These are phyloP conservation scores for Mycena kentingensis DNA, from an alignment of 768 basidiomycete species.

Conservation along the genomic window DNA sequence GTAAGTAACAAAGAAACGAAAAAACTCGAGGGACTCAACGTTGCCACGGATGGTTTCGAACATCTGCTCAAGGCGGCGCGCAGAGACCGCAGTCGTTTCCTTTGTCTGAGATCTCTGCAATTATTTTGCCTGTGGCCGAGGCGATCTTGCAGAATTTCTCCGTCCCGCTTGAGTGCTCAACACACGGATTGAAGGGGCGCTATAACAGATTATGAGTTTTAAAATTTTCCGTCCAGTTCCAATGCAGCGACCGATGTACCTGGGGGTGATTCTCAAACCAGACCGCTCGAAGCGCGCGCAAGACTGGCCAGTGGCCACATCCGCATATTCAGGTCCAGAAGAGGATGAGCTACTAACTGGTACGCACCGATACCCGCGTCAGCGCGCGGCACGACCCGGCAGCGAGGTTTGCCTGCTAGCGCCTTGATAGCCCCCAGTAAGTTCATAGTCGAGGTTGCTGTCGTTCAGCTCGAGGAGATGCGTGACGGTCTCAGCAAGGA, in stretches of 20 bases:
- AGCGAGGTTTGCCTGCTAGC: too few relatives aligned
- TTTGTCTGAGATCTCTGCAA: slow-evolving; percentile 31
- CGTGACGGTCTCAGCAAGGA: slow-evolving; percentile 49
- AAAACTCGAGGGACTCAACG: slow-evolving; percentile 48
- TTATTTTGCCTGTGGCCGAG: background rate
- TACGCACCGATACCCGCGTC: slow-evolving; percentile 40
- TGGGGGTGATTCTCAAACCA: too few relatives aligned
- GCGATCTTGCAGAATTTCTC: slow-evolving; percentile 5
- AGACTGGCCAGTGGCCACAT: too few relatives aligned
- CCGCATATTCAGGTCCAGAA: too few relatives aligned
- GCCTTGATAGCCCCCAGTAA: slow-evolving; percentile 43
- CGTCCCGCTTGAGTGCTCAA: too few relatives aligned
- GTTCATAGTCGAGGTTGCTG: slow-evolving; percentile 40
- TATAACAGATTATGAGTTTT: too few relatives aligned
- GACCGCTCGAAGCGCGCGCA: too few relatives aligned
- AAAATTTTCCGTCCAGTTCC: too few relatives aligned
- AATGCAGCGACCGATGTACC: too few relatives aligned
- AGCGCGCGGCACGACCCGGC: slow-evolving; percentile 39
- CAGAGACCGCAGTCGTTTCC: slow-evolving; percentile 46
- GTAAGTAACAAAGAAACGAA: too few relatives aligned
- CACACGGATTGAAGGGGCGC: too few relatives aligned
- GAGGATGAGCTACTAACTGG: too few relatives aligned
- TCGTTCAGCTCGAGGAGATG: slow-evolving; percentile 39
- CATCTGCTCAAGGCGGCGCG: slow-evolving; percentile 47
- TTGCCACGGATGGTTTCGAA: slow-evolving; percentile 49